Base-by-base conservation (phyloP, 2,329 filamentous ascomycete species). In the Neopestalotiopsis rosae region DNA sequence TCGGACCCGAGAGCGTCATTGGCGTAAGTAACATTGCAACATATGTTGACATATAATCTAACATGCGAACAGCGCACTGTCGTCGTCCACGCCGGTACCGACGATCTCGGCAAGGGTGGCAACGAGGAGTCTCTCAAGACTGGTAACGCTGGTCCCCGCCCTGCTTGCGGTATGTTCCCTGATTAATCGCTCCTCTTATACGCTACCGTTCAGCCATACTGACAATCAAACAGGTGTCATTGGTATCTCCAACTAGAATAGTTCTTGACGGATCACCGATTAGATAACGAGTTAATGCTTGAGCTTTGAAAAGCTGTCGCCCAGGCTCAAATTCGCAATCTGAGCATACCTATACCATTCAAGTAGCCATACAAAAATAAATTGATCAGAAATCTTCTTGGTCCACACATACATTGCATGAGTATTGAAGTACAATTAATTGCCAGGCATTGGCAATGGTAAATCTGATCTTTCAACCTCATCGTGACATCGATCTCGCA, bases 81-180 rank as follows among this genome's bases (percentile, higher is more conserved):
- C 72, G 96, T 99, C 78, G 90, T 97, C 79, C 96, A 99, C 87
- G 91, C 87, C 76, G 96, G 96, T 81, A 98, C 95, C 75, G 96
- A 99, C 81, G 96, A 99, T 81, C 94, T 99, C 74, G 96, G 96
- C 84, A 93, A 93, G 88, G 94, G 94, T 79, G 93, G 86, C 76
- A 91, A 93, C 86, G 94, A 95, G 85, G 94, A 98, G 88, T 97
- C 94, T 79, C 94, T 97, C 88, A 98, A 97, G 92, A 99, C 96
- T 74, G 96, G 96, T 76, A 99, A 98, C 82, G 96, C 96, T 80
- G 96, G 96, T 78, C 83, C 86, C 76, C 94, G 96, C 80, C 96
- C 96, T 81, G 96, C 96, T 81, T 99, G 96, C 86, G 96, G 96
- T 93, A 89, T 81, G 89, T 83, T 52, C 3, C 24, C 24, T 28